These are phyloP conservation scores for Cytospora mali DNA, from an alignment of 2,329 filamentous ascomycete genomes.

Conservation along the genomic window DNA sequence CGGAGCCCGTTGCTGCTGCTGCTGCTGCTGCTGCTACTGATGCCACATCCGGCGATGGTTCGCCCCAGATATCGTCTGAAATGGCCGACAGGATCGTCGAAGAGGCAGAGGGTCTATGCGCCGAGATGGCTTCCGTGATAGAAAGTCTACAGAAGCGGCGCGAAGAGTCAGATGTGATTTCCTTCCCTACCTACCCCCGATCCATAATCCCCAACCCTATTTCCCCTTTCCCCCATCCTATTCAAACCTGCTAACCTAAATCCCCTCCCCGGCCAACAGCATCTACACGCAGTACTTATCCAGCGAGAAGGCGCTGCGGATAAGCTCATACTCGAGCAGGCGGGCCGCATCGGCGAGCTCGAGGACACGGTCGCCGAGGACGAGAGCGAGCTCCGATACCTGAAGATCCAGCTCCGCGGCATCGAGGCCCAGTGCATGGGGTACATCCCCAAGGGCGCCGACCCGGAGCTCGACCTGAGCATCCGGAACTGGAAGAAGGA, in stretches of 20 bases:
- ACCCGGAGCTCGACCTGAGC: constrained; percentile 60
- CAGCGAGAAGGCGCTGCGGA: constrained; percentile 60
- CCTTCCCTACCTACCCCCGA: constrained; percentile 36
- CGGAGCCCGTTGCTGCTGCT: constrained; percentile 17
- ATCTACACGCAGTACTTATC: constrained; percentile 64
- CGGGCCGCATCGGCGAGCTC: constrained; percentile 59
- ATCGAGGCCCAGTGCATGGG: constrained; percentile 60
- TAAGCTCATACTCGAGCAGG: constrained; percentile 61
- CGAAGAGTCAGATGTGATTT: constrained; percentile 57
- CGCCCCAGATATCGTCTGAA: constrained; percentile 29
- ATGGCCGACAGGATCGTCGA: constrained; percentile 33
- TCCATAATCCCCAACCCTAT: constrained; percentile 4
- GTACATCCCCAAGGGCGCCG: constrained; percentile 51
- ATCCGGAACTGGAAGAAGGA: constrained; percentile 65
- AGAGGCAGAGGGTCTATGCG: constrained; percentile 49
- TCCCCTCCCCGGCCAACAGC: constrained; percentile 39
- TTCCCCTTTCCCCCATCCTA: not conserved
- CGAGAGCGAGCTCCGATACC: constrained; percentile 62
- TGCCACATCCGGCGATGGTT: not conserved
- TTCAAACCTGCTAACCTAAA: not conserved
- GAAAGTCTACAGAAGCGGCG: constrained; percentile 55
- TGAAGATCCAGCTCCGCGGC: constrained; percentile 64
- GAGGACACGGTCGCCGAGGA: constrained; percentile 59
- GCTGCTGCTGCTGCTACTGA: not conserved
- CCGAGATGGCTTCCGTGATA: constrained; percentile 53